Evolutionary conservation across 192 early-diverging fungal species (phyloP).

Genomic region (Coemansia sp.): DNA sequence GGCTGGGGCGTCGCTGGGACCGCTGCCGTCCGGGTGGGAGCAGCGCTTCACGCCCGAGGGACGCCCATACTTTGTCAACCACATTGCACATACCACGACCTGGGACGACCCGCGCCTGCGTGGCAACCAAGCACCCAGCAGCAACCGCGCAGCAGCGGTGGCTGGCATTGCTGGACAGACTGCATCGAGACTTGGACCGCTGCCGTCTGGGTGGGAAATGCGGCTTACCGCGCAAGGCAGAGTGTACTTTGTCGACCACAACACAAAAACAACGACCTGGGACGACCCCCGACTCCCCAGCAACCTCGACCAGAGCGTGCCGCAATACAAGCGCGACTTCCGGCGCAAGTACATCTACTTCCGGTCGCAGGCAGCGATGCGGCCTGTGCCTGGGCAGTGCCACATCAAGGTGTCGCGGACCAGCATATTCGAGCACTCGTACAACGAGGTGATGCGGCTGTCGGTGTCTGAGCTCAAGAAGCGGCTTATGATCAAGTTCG

Average conservation of each 20-base stretch:
- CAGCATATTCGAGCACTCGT: constrained; percentile 94
- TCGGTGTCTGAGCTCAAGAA: constrained; percentile 90
- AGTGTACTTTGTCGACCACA: constrained; percentile 99
- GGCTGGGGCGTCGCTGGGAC: constrained; percentile 57
- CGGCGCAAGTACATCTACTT: constrained; percentile 97
- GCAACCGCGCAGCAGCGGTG: constrained; percentile 43
- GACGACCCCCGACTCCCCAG: constrained; percentile 87
- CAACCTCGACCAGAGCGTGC: constrained; percentile 85
- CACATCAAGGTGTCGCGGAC: constrained; percentile 89
- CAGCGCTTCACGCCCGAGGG: constrained; percentile 76
- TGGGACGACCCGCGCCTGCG: constrained; percentile 84
- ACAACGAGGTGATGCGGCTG: constrained; percentile 93
- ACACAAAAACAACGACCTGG: constrained; percentile 98
- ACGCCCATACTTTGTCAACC: constrained; percentile 88
- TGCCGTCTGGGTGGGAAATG: constrained; percentile 99
- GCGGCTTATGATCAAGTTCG: constrained; percentile 97
- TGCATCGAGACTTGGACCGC: constrained; percentile 70
- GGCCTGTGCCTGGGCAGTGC: constrained; percentile 84
- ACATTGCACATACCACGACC: constrained; percentile 84
- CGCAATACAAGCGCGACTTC: constrained; percentile 99
- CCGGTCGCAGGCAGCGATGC: constrained; percentile 86
- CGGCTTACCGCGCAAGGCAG: constrained; percentile 89
- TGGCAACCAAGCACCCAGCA: constrained; percentile 31
- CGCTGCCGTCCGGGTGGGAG: constrained; percentile 84
- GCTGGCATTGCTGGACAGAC: constrained; percentile 49